Evolutionary conservation across 257 asterid genomes (phyloP), one percentile per base, ranked within the genome.

Genomic region (Rubia yunnanensis): DNA sequence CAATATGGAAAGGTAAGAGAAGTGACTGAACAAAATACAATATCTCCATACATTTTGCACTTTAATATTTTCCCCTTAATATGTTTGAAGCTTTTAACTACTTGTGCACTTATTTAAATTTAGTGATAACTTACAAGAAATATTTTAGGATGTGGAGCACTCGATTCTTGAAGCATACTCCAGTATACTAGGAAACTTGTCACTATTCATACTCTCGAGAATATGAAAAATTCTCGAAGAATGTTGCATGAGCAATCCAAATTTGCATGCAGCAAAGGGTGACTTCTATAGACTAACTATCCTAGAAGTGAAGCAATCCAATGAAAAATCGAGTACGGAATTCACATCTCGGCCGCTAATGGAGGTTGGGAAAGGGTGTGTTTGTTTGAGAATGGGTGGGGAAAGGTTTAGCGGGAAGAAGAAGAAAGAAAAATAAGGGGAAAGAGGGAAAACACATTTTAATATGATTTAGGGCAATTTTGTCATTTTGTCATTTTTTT

Each of bases 111-210:
- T 46, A 20, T 49, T 53, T 27, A 66, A 0, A 54, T 36, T 15
- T 53, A 55, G 36, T 20, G 57, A 10, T 44, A 23, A 59, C 38
- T 11, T 41, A 23, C 27, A 1, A 15, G 52, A 15, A 60, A 60
- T 18, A 2, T 49, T 56, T 5, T 56, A 92, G 98, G 98, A 92
- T 63, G 83, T 92, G 13, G 98, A 97, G 17, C 89, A 76, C 67
- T 74, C 97, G 46, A 82, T 89, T 71, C 83, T 92, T 8, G 99
- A 92, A 82, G 96, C 96, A 18, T 92, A 92, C 77, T 92, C 99
- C 20, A 83, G 97, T 5, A 96, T 82, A 49, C 81, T 92, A 1
- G 83, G 85, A 26, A 92, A 82, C 74, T 38, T 89, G 74, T 95
- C 97, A 2, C 83, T 77, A 82, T 79, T 94, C 82, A 84, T 92